phyloP scores from a whole-genome alignment of 441 rosid genomes.

The Oxalis stricta region DNA sequence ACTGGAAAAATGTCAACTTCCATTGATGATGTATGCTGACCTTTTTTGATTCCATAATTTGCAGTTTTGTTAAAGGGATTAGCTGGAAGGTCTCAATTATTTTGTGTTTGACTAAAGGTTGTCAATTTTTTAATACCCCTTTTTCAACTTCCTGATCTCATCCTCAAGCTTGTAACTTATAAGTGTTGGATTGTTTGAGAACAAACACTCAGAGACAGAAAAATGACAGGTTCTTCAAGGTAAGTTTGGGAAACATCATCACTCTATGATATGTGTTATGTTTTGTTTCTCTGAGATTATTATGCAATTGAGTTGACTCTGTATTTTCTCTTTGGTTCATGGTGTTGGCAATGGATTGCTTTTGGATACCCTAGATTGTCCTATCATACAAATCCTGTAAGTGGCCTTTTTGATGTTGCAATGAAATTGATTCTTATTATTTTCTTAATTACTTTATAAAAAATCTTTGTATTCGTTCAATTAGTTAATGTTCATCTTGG shows the following conservation, averaged over 20 bases:
- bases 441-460: too few relatives aligned
- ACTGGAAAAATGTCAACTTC: too few relatives aligned
- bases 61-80: too few relatives aligned
- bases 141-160: not conserved
- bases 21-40: not conserved
- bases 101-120: conserved; percentile 4
- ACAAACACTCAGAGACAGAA: conserved; percentile 2
- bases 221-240: too few relatives aligned
- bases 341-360: conserved; percentile 31
- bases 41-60: not conserved
- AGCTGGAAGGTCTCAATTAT: conserved; percentile 2
- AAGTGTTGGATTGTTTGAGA: not conserved
- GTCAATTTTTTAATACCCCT: conserved; percentile 1
- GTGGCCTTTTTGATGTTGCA: conserved; percentile 4
- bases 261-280: too few relatives aligned
- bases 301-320: not conserved
- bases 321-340: conserved; percentile 5
- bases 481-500: too few relatives aligned
- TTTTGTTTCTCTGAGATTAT: too few relatives aligned
- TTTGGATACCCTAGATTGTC: conserved; percentile 28
- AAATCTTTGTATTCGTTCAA: too few relatives aligned
- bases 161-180: too few relatives aligned
- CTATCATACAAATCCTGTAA: conserved; percentile 29
- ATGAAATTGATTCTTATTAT: too few relatives aligned
- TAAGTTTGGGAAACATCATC: too few relatives aligned